Evolutionary conservation across 2,329 filamentous ascomycete species (phyloP).

Genomic region (Trichoderma sp.): DNA sequence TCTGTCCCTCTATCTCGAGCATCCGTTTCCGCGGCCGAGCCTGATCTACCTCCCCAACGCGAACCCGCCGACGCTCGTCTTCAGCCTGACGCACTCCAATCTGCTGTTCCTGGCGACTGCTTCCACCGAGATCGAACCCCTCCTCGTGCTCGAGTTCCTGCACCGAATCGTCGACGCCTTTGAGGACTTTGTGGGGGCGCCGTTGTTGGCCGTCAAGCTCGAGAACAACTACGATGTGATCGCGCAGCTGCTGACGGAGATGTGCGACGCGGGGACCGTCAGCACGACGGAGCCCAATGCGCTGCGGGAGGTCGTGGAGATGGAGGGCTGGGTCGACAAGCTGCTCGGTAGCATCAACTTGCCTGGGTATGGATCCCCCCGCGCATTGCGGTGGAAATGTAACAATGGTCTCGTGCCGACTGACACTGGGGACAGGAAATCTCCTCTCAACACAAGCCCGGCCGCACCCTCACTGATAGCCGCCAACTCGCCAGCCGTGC

Average conservation of each 20-base stretch:
- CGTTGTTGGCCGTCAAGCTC: slow-evolving; percentile 81
- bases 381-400: no score
- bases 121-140: slow-evolving; percentile 84
- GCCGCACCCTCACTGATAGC: slow-evolving; percentile 46
- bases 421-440: slow-evolving; percentile 43
- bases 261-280: slow-evolving; percentile 92
- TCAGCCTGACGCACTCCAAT: slow-evolving; percentile 84
- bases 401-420: not conserved
- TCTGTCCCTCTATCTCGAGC: slow-evolving; percentile 82
- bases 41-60: slow-evolving; percentile 82
- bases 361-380: slow-evolving; percentile 59
- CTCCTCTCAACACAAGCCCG: slow-evolving; percentile 42
- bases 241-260: slow-evolving; percentile 88
- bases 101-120: slow-evolving; percentile 82
- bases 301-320: slow-evolving; percentile 85
- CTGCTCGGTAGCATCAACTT: slow-evolving; percentile 84
- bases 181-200: slow-evolving; percentile 90
- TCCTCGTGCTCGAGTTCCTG: slow-evolving; percentile 90
- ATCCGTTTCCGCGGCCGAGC: slow-evolving; percentile 78
- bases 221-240: slow-evolving; percentile 91
- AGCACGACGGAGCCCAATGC: slow-evolving; percentile 93
- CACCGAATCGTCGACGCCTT: slow-evolving; percentile 90
- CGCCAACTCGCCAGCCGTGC: slow-evolving; percentile 61
- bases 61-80: slow-evolving; percentile 83
- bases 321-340: slow-evolving; percentile 87